Base-by-base conservation (phyloP, 805 yeast species). In the Saccharomycopsis capsularis region DNA sequence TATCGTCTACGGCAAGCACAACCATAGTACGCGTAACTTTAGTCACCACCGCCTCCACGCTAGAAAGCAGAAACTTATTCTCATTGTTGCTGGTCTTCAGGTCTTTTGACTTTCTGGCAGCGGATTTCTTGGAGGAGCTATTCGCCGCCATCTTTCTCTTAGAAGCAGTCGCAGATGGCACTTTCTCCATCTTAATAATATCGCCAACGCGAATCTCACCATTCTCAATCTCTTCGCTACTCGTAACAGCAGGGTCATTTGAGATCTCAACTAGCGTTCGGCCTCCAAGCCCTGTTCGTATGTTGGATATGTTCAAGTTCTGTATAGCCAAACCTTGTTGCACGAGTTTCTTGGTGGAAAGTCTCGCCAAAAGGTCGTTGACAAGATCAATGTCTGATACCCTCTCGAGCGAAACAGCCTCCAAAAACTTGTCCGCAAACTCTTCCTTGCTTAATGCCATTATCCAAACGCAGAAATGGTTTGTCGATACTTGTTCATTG, bases 231-330 rank as follows among this genome's bases (percentile, higher is more conserved):
- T 70, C 59, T 16, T 59, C 64, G 23, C 65, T 59, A 32, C 66
- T 67, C 57, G 61, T 57, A 46, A 54, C 57, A 9, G 66, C 75
- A 0, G 81, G 68, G 54, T 85, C 91, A 25, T 70, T 66, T 16
- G 58, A 68, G 46, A 91, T 63, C 55, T 87, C 95, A 13, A 87
- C 57, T 3, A 82, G 68, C 1, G 79, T 68, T 50, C 81, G 77
- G 1, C 96, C 96, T 15, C 87, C 95, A 7, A 87, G 66, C 0
- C 95, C 95, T 0, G 90, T 83, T 48, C 83, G 69, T 2, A 85
- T 64, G 48, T 79, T 78, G n/a, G 73, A 72, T 13, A 83, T 66
- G 0, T 67, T 61, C 42, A 91, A 67, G 62, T 89, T 85, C 42
- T 80, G 62, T 3, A 87, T 68, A 0, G 97, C 97, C 23, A 85